Percentiles rank a stretch among this genome's conserved stretches.
These are phyloP conservation scores for Fomitiporia mediterranea DNA, from an alignment of 1,284 basidiomycete species.

Conservation along the genomic window DNA sequence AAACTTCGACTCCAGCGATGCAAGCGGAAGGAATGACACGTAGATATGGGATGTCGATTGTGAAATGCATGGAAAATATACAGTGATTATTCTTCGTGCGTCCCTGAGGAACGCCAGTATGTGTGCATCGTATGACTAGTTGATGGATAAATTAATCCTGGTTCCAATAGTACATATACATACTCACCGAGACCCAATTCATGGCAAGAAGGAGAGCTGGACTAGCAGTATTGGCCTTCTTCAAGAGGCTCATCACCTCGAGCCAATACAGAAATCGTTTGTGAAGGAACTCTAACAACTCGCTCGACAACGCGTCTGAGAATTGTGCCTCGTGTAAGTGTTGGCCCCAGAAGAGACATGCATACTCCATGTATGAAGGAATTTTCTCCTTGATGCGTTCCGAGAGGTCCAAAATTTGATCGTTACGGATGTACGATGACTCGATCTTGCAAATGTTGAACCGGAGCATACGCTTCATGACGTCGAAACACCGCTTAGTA, in stretches of 20 bases:
- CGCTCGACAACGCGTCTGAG: background rate
- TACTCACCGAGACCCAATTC: background rate
- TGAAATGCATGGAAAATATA: slow-evolving; percentile 19
- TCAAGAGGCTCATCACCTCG: no score
- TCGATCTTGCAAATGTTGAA: no score
- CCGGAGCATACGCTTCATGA: background rate
- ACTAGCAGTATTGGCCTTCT: slow-evolving; percentile 6
- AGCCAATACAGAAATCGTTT: no score
- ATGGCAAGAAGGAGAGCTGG: background rate
- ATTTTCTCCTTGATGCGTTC: background rate
- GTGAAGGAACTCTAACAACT: slow-evolving; percentile 22
- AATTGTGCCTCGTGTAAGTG: no score
- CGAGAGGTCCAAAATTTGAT: background rate
- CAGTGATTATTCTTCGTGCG: no score
- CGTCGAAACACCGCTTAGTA: background rate
- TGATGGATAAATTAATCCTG: background rate
- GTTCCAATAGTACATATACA: background rate
- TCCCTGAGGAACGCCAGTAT: background rate
- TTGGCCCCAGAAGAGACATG: no score
- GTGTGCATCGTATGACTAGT: background rate
- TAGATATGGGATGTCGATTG: slow-evolving; percentile 25
- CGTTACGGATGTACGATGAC: no score
- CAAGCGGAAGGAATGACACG: slow-evolving; percentile 24
- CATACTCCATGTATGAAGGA: background rate
- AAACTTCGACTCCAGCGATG: no score